Evolutionary conservation across 768 basidiomycete species (phyloP), one percentile per base, ranked within the genome.

Genomic region (Kwoniella sp.): DNA sequence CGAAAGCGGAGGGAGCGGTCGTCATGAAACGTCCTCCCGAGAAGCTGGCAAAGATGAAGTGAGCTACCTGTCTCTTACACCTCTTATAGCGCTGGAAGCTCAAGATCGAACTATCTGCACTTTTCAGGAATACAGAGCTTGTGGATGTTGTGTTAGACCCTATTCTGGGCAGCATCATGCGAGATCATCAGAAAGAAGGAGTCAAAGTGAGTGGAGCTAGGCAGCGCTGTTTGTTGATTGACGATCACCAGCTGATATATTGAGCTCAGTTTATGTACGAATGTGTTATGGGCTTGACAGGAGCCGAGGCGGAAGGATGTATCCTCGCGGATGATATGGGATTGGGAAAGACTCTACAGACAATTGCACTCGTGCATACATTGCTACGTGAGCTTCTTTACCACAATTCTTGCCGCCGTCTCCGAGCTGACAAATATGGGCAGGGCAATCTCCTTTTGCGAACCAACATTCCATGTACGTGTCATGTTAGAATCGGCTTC

Each of bases 281-380:
- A 74, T 91, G 89, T 72, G 90, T 94, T 19, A 97, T 97, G 92
- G 94, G 93, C 10, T 82, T 96, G 73, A 85, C 90, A 58, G 90
- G 88, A 77, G 90, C 92, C 65, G 92, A 94, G 52, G 81, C 92
- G 1, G 87, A 90, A 74, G 95, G 95, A 0, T 94, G 92, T 71
- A 96, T 99, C 68, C 85, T 99, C 33, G 96, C 95, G 1, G 96
- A 99, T 79, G 96, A 98, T 73, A 88, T 94, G 94, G 95, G 95
- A 54, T 85, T 99, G 54, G 96, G 96, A n/a, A 99, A 99, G 82
- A 96, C 93, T 1, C 62, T 77, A 54, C 78, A 93, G 87, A 94
- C 94, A 0, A 94, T 99, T 58, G 83, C 88, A n/a, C 84, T 99
- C 15, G 82, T 97, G 8, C 93, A 92, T 89, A 97, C 92, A 0